Evolutionary conservation across 176 grass and related monocot species (phyloP), one percentile per base, ranked within the genome.

Genomic region (Pharus latifolius): DNA sequence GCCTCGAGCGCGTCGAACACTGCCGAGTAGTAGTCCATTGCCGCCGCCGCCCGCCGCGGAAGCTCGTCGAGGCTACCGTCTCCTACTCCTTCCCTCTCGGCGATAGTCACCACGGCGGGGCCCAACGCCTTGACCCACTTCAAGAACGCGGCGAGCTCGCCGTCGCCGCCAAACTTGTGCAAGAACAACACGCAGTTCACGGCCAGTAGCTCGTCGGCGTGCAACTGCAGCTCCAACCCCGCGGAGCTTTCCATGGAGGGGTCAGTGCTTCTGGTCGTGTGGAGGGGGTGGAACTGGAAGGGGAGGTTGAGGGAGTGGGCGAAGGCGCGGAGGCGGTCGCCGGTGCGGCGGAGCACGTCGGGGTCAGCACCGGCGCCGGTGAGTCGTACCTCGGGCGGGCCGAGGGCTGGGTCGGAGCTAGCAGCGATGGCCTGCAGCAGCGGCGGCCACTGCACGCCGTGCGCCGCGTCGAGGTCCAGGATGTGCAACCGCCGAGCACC

Each of bases 1-100:
- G 89, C 89, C 55, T 98, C 94, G 30, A 98, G 82, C 1, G 89
- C 83, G 30, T 98, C 89, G 79, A 98, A 98, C 76, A 90, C 84
- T 11, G 81, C 78, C 22, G 86, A 68, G 77, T 98, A 98, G 81
- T 83, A 88, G 24, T 88, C 89, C 65, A 93, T 72, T 16, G 86
- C 78, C 40, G 78, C 86, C 10, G 63, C 63, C 40, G 69, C 77
- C 24, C 76, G 56, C 37, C 56, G 63, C 29, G 56, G 83, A 9
- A 85, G 70, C 9, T 72, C 48, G 18, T 19, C 31, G 0, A 55
- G 17, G 59, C 11, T 15, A 19, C 32, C 49, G 17, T 15, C 69
- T 25, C 30, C 41, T 9, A 10, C 60, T 38, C 28, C 49, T 58
- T 96, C 88, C 70, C 65, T 75, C 87, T 98, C 94, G 0, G 87